A percentile compares a stretch with the other conserved stretches of the same genome.
Conservation (phyloP, 768 basidiomycete genomes). For the Trametes maxima region DNA sequence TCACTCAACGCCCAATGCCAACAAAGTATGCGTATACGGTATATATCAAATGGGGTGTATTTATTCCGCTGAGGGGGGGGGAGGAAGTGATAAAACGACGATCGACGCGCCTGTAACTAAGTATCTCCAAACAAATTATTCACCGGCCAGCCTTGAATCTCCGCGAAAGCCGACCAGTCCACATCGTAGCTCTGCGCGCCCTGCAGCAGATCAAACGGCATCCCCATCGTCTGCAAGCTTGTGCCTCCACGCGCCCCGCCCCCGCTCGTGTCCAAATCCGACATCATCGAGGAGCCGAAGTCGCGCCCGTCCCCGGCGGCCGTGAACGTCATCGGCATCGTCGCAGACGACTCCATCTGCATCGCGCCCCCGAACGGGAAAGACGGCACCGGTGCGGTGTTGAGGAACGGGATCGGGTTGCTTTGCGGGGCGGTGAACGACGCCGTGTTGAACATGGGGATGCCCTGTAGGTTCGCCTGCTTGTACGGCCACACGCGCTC, state of each 20-base stretch:
- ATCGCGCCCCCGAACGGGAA: background rate
- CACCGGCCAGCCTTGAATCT: constrained; percentile 13
- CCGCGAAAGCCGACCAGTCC: constrained; percentile 24
- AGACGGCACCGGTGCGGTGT: background rate
- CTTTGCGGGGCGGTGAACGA: background rate
- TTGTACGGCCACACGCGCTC: background rate
- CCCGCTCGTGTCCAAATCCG: constrained; percentile 1
- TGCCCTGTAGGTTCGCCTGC: background rate
- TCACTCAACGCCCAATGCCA: too few relatives aligned
- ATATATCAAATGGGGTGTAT: too few relatives aligned
- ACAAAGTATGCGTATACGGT: too few relatives aligned
- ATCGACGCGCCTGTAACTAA: too few relatives aligned
- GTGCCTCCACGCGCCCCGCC: background rate
- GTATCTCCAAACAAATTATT: background rate
- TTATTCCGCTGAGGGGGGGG: too few relatives aligned
- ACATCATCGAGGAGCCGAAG: background rate
- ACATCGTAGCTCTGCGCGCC: constrained; percentile 23
- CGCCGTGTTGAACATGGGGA: background rate
- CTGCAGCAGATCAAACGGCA: constrained; percentile 30
- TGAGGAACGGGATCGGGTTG: constrained; percentile 14
- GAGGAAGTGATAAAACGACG: too few relatives aligned
- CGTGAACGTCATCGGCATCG: constrained; percentile 3
- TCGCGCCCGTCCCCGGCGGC: background rate
- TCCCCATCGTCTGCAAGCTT: constrained; percentile 19
- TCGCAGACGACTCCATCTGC: constrained; percentile 5